Percentiles rank a stretch among this genome's conserved stretches.
Conservation (phyloP, 1,284 basidiomycete genomes). For the Pterulicium gracile region DNA sequence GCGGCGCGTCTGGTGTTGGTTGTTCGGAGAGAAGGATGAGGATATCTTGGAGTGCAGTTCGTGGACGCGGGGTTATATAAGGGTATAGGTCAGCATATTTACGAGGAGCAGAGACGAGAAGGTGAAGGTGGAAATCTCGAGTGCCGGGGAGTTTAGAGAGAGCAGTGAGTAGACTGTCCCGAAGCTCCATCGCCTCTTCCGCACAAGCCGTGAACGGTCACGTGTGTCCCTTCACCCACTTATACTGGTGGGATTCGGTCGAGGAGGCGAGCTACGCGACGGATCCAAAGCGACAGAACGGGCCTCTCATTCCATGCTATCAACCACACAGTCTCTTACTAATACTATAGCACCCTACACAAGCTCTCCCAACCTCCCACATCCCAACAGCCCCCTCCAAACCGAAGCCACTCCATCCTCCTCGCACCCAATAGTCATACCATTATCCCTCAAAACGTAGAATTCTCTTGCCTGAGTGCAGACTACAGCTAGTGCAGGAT, state of each 20-base stretch:
- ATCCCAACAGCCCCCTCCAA: conserved; percentile 53
- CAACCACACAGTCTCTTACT: no score
- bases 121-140: conserved; percentile 63
- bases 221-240: no score
- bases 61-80: conserved; percentile 54
- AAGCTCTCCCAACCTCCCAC: conserved; percentile 25
- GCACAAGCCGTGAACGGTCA: no score
- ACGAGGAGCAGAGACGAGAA: conserved; percentile 62
- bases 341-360: no score
- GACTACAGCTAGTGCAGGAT: conserved; percentile 50
- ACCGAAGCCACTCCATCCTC: conserved; percentile 53
- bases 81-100: conserved; percentile 66
- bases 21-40: conserved; percentile 66
- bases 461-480: conserved; percentile 60
- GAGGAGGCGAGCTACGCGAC: no score
- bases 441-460: conserved; percentile 57
- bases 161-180: conserved; percentile 52
- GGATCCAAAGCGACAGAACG: no score
- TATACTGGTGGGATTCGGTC: no score
- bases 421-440: conserved; percentile 65
- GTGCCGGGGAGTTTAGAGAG: conserved; percentile 51
- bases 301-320: no score
- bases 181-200: conserved; percentile 28
- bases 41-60: conserved; percentile 62
- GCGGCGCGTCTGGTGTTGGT: conserved; percentile 28